phyloP scores from a whole-genome alignment of 1,284 basidiomycete genomes.

The Malassezia pachydermatis region DNA sequence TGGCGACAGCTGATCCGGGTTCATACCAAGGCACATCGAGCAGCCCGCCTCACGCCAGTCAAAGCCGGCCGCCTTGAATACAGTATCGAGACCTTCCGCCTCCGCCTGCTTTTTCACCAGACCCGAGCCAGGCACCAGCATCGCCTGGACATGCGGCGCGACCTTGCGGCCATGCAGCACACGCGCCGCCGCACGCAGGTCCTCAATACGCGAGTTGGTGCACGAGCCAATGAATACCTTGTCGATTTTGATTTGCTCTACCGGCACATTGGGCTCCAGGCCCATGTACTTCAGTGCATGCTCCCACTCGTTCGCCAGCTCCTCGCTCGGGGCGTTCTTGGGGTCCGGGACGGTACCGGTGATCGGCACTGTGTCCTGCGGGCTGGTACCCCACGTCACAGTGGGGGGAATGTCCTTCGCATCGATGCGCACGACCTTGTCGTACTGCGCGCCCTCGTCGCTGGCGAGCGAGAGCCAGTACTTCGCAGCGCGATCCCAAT shows the following conservation, averaged over 20 bases:
- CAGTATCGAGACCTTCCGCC: slow-evolving; percentile 46
- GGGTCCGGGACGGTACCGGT: slow-evolving; percentile 42
- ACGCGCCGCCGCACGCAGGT: slow-evolving; percentile 40
- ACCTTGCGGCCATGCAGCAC: slow-evolving; percentile 42
- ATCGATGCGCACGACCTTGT: slow-evolving; percentile 37
- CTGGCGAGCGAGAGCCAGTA: slow-evolving; percentile 43
- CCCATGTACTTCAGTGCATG: slow-evolving; percentile 47
- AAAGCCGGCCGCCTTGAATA: slow-evolving; percentile 45
- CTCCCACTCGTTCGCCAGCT: slow-evolving; percentile 27
- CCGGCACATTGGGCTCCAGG: slow-evolving; percentile 35
- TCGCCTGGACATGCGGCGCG: slow-evolving; percentile 35
- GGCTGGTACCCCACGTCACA: slow-evolving; percentile 44
- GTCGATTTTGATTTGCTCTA: slow-evolving; percentile 46
- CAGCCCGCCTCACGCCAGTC: slow-evolving; percentile 48
- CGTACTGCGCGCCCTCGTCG: slow-evolving; percentile 41
- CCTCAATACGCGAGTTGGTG: slow-evolving; percentile 47
- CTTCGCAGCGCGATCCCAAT: slow-evolving; percentile 40
- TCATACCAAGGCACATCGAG: slow-evolving; percentile 48
- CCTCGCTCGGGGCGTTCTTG: slow-evolving; percentile 31
- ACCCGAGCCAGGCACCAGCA: slow-evolving; percentile 46
- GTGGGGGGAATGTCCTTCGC: slow-evolving; percentile 45
- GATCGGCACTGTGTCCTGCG: slow-evolving; percentile 43
- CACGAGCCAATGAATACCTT: slow-evolving; percentile 48
- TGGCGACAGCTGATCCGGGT: slow-evolving; percentile 45
- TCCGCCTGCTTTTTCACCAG: slow-evolving; percentile 47